phyloP scores from a whole-genome alignment of 345 rosid genomes.

The Conringia planisiliqua region DNA sequence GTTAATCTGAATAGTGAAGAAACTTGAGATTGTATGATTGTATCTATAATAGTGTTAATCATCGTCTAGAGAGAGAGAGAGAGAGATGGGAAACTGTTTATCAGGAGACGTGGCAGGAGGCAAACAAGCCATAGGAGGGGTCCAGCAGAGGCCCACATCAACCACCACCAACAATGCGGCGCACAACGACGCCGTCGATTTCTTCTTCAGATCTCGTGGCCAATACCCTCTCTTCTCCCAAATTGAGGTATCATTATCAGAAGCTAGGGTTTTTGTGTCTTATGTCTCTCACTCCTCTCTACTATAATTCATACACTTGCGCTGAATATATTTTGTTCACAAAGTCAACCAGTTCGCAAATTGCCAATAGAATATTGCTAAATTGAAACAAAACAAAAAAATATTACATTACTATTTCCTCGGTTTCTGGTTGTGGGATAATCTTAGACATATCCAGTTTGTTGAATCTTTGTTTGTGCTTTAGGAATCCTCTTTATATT shows the following conservation, averaged over 20 bases:
- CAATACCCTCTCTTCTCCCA: conserved; percentile 50
- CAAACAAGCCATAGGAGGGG: conserved; percentile 69
- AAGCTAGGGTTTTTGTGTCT: background rate
- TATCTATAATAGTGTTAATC: background rate
- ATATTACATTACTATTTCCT: background rate
- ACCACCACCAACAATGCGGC: conserved; percentile 25
- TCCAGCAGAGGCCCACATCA: conserved; percentile 34
- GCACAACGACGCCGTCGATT: conserved; percentile 66
- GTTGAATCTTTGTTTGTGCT: background rate
- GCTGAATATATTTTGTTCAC: background rate
- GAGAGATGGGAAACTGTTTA: conserved; percentile 53
- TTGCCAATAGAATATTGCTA: background rate
- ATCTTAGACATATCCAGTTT: background rate
- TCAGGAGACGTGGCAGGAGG: conserved; percentile 70
- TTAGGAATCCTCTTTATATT: background rate
- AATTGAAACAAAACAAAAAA: background rate
- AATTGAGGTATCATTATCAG: conserved; percentile 52
- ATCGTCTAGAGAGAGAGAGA: background rate
- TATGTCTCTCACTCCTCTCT: background rate
- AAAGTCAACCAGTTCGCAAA: background rate
- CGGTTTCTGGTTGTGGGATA: background rate
- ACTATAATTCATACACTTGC: background rate
- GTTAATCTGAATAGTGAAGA: background rate
- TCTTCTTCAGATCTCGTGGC: conserved; percentile 59
- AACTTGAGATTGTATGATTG: background rate